These are phyloP conservation scores for Berberis thunbergii DNA, from an alignment of 164 flowering plant species.

Conservation along the genomic window DNA sequence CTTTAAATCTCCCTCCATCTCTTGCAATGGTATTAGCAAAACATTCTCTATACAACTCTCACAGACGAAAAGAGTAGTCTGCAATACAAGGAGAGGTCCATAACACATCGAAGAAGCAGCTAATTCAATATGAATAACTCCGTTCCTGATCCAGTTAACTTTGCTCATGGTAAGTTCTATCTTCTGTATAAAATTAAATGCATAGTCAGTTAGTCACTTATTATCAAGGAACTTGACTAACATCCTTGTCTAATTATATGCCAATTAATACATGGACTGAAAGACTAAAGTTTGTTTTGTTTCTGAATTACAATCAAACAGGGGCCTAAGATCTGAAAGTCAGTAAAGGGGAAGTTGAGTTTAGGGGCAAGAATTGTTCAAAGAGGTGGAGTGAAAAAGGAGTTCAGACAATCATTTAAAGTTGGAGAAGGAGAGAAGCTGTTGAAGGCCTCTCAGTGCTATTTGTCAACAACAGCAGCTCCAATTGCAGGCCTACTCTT, in stretches of 20 bases:
- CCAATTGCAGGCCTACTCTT: conserved; percentile 35
- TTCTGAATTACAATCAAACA: conserved; percentile 1
- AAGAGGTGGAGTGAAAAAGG: conserved; percentile 1
- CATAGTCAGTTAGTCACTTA: too few relatives aligned
- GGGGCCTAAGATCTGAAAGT: conserved; percentile 5
- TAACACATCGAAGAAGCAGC: neutral
- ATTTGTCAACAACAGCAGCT: conserved; percentile 45
- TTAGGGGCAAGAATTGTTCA: neutral
- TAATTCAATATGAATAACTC: conserved; percentile 3
- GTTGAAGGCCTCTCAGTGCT: conserved; percentile 36
- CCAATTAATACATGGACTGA: neutral
- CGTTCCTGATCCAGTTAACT: neutral
- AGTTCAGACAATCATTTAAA: neutral
- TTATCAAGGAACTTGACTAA: neutral
- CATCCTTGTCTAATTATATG: neutral
- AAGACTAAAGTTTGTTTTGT: neutral
- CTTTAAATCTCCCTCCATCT: neutral
- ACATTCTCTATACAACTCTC: too few relatives aligned
- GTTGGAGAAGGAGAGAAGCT: conserved; percentile 4
- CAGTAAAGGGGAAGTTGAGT: neutral
- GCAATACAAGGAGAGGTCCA: neutral
- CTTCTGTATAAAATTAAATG: neutral
- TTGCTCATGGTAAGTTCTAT: conserved; percentile 4
- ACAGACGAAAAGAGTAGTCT: neutral
- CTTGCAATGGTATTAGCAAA: neutral